Percentiles rank a stretch among this genome's conserved stretches.
Evolutionary conservation across 2,329 filamentous ascomycete genomes (phyloP).

Genomic region (Cladosporium sp.): DNA sequence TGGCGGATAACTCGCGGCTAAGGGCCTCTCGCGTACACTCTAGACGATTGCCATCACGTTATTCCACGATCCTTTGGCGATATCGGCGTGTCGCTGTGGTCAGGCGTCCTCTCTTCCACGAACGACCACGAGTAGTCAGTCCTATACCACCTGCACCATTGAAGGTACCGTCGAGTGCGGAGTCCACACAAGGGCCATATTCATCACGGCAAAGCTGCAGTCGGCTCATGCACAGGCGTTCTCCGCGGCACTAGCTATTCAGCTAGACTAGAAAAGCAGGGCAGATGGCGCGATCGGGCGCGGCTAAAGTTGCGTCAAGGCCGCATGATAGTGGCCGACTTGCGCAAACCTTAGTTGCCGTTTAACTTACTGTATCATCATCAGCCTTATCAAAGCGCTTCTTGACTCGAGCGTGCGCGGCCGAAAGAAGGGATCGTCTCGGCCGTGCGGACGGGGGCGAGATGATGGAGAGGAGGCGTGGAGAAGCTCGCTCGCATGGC

Average conservation of each 20-base stretch:
- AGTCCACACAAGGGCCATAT: neutral
- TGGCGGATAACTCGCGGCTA: neutral
- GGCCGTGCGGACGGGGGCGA: conserved; percentile 5
- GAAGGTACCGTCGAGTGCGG: neutral
- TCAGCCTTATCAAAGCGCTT: conserved; percentile 6
- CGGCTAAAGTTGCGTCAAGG: conserved; percentile 2
- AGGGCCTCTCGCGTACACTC: neutral
- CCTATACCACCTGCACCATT: neutral
- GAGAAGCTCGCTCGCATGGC: conserved; percentile 10
- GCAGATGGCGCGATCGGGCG: neutral
- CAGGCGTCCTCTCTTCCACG: neutral
- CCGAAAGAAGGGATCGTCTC: neutral
- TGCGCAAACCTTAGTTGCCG: neutral
- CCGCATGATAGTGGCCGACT: neutral
- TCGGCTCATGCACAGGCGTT: conserved; percentile 5
- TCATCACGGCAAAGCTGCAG: conserved; percentile 9
- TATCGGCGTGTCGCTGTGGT: neutral
- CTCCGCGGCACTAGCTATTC: neutral
- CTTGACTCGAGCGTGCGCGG: conserved; percentile 5
- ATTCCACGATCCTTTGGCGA: neutral
- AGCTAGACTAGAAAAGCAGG: neutral
- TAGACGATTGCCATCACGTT: neutral
- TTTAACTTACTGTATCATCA: neutral
- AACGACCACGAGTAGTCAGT: neutral
- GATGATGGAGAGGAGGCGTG: neutral